Evolutionary conservation across 768 basidiomycete genomes (phyloP), one percentile per base, ranked within the genome.

Genomic region (Russula compacta): DNA sequence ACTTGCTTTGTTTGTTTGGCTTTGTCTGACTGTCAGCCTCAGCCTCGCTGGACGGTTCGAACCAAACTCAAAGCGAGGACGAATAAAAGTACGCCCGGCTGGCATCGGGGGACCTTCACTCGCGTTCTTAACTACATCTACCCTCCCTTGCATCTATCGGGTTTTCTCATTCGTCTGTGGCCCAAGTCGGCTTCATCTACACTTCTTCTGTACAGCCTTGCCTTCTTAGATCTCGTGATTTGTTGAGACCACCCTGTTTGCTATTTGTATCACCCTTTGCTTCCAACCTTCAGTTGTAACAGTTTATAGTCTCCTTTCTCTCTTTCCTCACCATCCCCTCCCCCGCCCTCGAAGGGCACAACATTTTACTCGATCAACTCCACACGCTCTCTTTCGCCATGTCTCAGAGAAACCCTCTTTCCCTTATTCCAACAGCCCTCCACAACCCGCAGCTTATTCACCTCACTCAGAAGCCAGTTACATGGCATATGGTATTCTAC

Each of bases 361-460:
- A 66, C 63, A 70, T 57, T 67, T 57, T 65, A 68, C 65, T 68
- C 66, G 69, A 69, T 69, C 71, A 69, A 68, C 68, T 60, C 68
- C 56, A 44, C 64, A 64, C 71, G 57, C 71, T 70, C 71, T 68
- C 71, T 72, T 70, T 77, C 79, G 71, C 70, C 73, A 70, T 51
- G 56, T 72, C 75, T 66, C 74, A 72, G 69, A 75, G 75, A 71
- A 85, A 89, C 67, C 90, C 90, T 44, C 86, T 87, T 53, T 97
- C 94, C 32, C 89, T 97, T 68, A 71, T 93, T 56, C 87, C 88
- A 64, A 76, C 82, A 58, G 79, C 80, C 62, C 73, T 79, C 67
- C 95, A 98, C 78, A 84, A 92, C 75, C 86, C 86, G 24, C 83
- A 82, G 63, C 82, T 98, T 64, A 77, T 95, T 63, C 79, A 83